A percentile compares a stretch with the other conserved stretches of the same genome.
phyloP scores from a whole-genome alignment of 768 basidiomycete species.

The Epithele typhae region DNA sequence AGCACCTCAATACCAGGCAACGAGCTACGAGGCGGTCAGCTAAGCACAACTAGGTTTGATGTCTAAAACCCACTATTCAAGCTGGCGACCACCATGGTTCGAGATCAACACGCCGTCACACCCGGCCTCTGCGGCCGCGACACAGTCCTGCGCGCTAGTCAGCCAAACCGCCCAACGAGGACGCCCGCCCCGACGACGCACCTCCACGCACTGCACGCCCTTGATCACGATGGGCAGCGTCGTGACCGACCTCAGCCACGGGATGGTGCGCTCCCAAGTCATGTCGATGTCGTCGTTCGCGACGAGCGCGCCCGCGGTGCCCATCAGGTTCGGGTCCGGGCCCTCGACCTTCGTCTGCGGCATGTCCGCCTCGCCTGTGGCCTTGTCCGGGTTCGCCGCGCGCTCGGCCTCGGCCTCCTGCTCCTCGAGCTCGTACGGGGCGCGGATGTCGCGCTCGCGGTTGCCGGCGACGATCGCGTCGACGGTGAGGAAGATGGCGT shows the following conservation, averaged over 20 bases:
- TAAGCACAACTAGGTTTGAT: conserved; percentile 7
- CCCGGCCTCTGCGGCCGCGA: conserved; percentile 77
- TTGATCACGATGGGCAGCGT: conserved; percentile 72
- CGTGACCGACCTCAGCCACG: conserved; percentile 69
- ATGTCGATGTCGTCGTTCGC: conserved; percentile 68
- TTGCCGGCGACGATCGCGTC: conserved; percentile 85
- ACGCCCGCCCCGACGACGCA: conserved; percentile 31
- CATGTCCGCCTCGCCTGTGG: conserved; percentile 21
- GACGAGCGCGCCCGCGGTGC: conserved; percentile 65
- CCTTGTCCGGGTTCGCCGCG: not conserved
- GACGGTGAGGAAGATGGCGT: conserved; percentile 88
- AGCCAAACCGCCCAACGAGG: conserved; percentile 3
- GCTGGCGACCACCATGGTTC: conserved; percentile 90
- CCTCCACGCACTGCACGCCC: conserved; percentile 73
- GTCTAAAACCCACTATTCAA: conserved; percentile 60
- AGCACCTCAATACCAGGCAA: conserved; percentile 78
- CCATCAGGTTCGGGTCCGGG: conserved; percentile 38
- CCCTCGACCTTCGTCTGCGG: conserved; percentile 26
- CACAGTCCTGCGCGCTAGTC: conserved; percentile 62
- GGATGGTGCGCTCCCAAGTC: conserved; percentile 82
- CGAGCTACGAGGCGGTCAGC: conserved; percentile 41
- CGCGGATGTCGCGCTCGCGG: conserved; percentile 68
- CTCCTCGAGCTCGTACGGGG: conserved; percentile 53
- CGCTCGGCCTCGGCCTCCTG: conserved; percentile 21
- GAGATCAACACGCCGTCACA: conserved; percentile 86